Percentiles rank a stretch among this genome's conserved stretches.
phyloP scores from a whole-genome alignment of 2,329 filamentous ascomycete species.

The Fusarium armeniacum region DNA sequence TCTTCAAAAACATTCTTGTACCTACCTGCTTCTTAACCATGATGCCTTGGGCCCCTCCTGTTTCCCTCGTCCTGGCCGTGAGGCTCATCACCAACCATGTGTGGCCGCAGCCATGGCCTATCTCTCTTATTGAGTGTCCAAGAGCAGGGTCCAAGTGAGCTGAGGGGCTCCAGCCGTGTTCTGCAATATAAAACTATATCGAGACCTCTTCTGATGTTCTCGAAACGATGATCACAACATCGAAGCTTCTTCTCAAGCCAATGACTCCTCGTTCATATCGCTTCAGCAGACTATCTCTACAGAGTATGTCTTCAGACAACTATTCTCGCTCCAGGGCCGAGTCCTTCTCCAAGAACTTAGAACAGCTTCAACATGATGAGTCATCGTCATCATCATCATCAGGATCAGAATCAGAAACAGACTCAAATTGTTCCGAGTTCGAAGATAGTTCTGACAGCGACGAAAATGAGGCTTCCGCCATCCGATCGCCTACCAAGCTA shows the following conservation, averaged over 20 bases:
- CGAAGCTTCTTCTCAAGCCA: slow-evolving; percentile 13
- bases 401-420: slow-evolving; percentile 48
- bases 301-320: slow-evolving; percentile 51
- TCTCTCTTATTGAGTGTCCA: neutral
- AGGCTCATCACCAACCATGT: slow-evolving; percentile 43
- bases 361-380: slow-evolving; percentile 39
- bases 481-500: slow-evolving; percentile 59
- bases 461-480: slow-evolving; percentile 49
- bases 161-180: slow-evolving; percentile 7
- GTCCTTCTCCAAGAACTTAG: slow-evolving; percentile 15
- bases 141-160: neutral
- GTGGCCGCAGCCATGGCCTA: slow-evolving; percentile 39
- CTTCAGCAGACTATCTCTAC: slow-evolving; percentile 51
- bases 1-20: neutral
- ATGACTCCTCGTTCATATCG: slow-evolving; percentile 50
- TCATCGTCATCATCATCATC: slow-evolving; percentile 49
- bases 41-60: slow-evolving; percentile 39
- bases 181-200: slow-evolving; percentile 42
- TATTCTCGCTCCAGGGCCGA: slow-evolving; percentile 32
- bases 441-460: slow-evolving; percentile 53
- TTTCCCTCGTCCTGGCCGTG: slow-evolving; percentile 31
- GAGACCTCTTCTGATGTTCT: slow-evolving; percentile 7
- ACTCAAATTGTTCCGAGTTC: slow-evolving; percentile 36
- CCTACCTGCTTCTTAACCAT: slow-evolving; percentile 14
- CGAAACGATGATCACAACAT: slow-evolving; percentile 2